Evolutionary conservation across 1,284 basidiomycete genomes (phyloP).

Genomic region (Marasmius oreades): DNA sequence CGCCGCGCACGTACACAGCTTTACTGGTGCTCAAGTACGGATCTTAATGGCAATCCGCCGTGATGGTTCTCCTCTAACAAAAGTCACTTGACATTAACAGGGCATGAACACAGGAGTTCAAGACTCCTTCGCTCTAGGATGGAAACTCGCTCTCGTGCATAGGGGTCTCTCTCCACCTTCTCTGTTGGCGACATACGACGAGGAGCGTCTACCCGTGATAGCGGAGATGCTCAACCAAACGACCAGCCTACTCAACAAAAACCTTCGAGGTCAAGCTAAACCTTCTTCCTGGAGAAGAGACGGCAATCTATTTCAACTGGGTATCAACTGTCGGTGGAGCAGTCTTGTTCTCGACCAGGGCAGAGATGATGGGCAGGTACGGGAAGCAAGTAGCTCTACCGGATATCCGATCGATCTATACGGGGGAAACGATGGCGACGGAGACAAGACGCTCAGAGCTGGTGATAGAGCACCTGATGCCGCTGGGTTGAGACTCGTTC

Average conservation of each 20-base stretch:
- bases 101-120: constrained; percentile 21
- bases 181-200: constrained; percentile 24
- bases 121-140: constrained; percentile 23
- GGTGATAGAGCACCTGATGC: constrained; percentile 47
- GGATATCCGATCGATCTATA: constrained; percentile 22
- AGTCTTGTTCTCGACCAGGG: constrained; percentile 16
- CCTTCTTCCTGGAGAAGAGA: constrained; percentile 8
- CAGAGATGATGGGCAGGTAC: neutral
- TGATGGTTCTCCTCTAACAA: no score
- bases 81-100: no score
- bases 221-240: constrained; percentile 25
- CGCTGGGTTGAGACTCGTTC: constrained; percentile 24
- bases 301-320: constrained; percentile 17
- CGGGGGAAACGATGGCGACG: constrained; percentile 26
- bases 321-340: constrained; percentile 22
- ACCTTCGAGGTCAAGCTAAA: neutral
- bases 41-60: no score
- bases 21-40: constrained; percentile 20
- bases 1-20: constrained; percentile 26
- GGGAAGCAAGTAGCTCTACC: neutral
- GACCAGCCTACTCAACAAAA: constrained; percentile 14
- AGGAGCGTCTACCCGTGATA: constrained; percentile 29
- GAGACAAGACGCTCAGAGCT: constrained; percentile 27
- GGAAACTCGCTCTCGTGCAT: constrained; percentile 25
- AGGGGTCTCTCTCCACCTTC: constrained; percentile 16